Percentiles rank a stretch among this genome's conserved stretches.
phyloP scores from a whole-genome alignment of 2,329 filamentous ascomycete species.

The Neoascochyta sp. region DNA sequence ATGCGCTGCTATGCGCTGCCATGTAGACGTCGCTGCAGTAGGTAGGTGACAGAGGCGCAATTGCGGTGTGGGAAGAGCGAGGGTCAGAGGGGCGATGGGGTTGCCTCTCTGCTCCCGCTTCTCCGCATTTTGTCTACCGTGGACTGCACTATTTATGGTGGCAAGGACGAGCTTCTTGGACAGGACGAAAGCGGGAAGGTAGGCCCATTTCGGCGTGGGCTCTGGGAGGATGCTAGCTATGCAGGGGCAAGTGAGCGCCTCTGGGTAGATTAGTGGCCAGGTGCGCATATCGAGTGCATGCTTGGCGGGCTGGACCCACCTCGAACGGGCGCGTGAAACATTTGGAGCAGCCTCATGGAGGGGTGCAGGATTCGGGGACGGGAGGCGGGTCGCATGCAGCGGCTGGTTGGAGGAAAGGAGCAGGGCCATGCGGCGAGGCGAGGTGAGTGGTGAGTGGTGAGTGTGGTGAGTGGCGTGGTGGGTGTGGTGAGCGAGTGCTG shows the following conservation, averaged over 20 bases:
- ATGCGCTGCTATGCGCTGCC: conserved; percentile 6
- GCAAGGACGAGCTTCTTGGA: conserved; percentile 23
- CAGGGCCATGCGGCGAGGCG: no score
- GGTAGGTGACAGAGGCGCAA: background rate
- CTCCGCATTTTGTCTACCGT: conserved; percentile 35
- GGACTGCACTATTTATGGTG: conserved; percentile 34
- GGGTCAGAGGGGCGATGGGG: conserved; percentile 2
- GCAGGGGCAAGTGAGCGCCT: conserved; percentile 18
- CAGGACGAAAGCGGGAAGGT: conserved; percentile 18
- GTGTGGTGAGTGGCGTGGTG: no score
- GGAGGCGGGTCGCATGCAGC: no score
- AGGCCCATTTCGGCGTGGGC: conserved; percentile 12
- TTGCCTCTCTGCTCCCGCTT: conserved; percentile 23
- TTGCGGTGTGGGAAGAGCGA: background rate
- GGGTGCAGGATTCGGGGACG: no score
- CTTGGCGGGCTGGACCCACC: conserved; percentile 21
- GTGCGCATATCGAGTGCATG: conserved; percentile 24
- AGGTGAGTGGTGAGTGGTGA: no score
- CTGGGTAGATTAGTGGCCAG: conserved; percentile 22
- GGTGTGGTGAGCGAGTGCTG: no score
- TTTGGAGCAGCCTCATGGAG: conserved; percentile 23
- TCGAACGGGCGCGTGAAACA: conserved; percentile 26
- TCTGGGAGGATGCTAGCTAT: conserved; percentile 21
- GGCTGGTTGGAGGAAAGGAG: no score
- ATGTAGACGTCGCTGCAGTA: background rate